These are phyloP conservation scores for Amanita phalloides DNA, from an alignment of 768 basidiomycete genomes.

Conservation along the genomic window DNA sequence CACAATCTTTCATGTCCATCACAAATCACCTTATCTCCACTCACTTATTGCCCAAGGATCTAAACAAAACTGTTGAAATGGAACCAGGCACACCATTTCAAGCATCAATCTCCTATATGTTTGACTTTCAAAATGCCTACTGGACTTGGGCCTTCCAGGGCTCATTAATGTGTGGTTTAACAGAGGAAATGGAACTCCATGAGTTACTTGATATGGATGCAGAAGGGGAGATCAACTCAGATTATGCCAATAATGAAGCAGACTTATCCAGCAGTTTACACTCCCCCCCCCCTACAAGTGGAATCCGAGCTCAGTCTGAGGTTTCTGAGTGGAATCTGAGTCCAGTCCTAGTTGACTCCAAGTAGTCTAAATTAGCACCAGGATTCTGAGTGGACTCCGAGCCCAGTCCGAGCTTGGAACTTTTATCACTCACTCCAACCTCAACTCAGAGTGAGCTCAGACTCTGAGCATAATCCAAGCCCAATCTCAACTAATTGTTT, in stretches of 20 bases:
- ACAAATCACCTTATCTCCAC: background rate
- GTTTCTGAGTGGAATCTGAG: too few species aligned
- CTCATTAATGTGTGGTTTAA: slow-evolving; percentile 6
- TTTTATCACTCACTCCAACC: too few species aligned
- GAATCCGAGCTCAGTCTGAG: too few species aligned
- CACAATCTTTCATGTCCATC: background rate
- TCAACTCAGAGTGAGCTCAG: too few species aligned
- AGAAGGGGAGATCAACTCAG: slow-evolving; percentile 10
- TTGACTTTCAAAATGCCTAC: slow-evolving; percentile 4
- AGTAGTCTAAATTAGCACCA: too few species aligned
- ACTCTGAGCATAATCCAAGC: too few species aligned
- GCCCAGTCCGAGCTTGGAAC: too few species aligned
- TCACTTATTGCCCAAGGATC: background rate
- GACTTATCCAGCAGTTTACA: too few species aligned
- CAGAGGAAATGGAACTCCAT: slow-evolving; percentile 11
- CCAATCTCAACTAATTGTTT: too few species aligned
- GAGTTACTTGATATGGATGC: slow-evolving; percentile 13
- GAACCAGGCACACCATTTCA: background rate
- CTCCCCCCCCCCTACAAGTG: too few species aligned
- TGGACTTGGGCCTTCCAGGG: slow-evolving; percentile 6
- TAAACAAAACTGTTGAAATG: background rate
- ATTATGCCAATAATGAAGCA: slow-evolving; percentile 1
- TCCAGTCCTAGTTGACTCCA: too few species aligned
- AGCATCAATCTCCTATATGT: background rate
- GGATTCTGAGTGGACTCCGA: too few species aligned